Percentiles rank a stretch among this genome's conserved stretches.
Conservation (phyloP, 2,329 filamentous ascomycete species). For the Elsinoe ampelina region DNA sequence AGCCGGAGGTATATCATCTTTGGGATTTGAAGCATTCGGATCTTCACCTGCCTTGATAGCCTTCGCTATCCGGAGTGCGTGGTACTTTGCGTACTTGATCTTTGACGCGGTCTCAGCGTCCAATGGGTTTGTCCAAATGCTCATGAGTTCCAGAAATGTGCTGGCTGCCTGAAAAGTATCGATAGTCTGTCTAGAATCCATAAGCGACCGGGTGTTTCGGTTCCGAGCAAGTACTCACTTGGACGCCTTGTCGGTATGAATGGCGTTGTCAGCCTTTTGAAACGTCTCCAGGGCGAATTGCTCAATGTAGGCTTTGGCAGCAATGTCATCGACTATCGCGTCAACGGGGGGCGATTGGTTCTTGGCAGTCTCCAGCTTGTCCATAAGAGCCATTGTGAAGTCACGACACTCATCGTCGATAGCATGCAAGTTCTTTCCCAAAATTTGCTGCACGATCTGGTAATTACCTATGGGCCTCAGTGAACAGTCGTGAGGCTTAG, state of each 20-base stretch:
- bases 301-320: conserved; percentile 85
- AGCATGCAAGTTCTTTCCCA: conserved; percentile 69
- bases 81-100: conserved; percentile 95
- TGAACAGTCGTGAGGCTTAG: not conserved
- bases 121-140: conserved; percentile 65
- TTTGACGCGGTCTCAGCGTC: conserved; percentile 72
- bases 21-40: conserved; percentile 83
- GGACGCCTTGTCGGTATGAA: conserved; percentile 75
- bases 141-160: conserved; percentile 81
- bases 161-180: conserved; percentile 89
- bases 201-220: not conserved
- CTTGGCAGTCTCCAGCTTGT: conserved; percentile 80
- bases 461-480: conserved; percentile 59
- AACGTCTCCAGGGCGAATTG: conserved; percentile 89
- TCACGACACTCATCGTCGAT: conserved; percentile 65
- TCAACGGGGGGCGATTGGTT: conserved; percentile 65
- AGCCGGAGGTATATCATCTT: conserved; percentile 43
- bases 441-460: conserved; percentile 86
- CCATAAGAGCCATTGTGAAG: conserved; percentile 80
- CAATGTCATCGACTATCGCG: conserved; percentile 73
- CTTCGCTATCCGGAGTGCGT: conserved; percentile 80
- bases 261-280: conserved; percentile 68
- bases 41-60: conserved; percentile 85
- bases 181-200: conserved; percentile 62
- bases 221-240: conserved; percentile 42